Conservation (phyloP, 2,329 filamentous ascomycete genomes). For the Dactylella cylindrospora region DNA sequence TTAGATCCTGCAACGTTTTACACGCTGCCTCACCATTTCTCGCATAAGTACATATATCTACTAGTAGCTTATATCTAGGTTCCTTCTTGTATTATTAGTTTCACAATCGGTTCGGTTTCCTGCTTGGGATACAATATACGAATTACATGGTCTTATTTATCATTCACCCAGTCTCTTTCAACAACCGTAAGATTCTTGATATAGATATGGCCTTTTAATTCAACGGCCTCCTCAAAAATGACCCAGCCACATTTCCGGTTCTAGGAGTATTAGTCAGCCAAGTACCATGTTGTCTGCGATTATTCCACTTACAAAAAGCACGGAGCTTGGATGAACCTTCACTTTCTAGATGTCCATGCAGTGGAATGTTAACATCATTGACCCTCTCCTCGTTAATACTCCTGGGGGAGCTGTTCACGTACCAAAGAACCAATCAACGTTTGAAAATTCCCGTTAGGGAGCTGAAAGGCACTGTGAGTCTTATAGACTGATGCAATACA, state of each 20-base stretch:
- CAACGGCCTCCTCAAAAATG: slow-evolving; percentile 87
- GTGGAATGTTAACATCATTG: slow-evolving; percentile 75
- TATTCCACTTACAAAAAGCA: slow-evolving; percentile 75
- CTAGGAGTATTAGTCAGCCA: slow-evolving; percentile 88
- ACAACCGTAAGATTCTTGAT: slow-evolving; percentile 88
- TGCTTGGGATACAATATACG: too few species aligned
- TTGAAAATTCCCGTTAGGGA: slow-evolving; percentile 20
- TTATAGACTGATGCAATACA: slow-evolving; percentile 49
- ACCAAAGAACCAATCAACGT: slow-evolving; percentile 12
- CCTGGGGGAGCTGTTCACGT: background rate
- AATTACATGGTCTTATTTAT: background rate
- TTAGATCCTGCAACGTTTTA: slow-evolving; percentile 1
- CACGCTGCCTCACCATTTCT: background rate
- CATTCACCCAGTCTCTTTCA: slow-evolving; percentile 75
- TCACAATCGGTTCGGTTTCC: too few species aligned
- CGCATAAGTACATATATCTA: background rate
- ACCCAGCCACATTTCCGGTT: slow-evolving; percentile 96
- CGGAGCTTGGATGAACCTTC: slow-evolving; percentile 87
- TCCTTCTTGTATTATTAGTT: too few species aligned
- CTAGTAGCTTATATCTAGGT: background rate
- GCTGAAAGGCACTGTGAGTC: slow-evolving; percentile 50
- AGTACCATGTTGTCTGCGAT: slow-evolving; percentile 56
- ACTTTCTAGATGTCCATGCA: slow-evolving; percentile 91
- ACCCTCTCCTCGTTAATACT: slow-evolving; percentile 51
- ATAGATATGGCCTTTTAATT: slow-evolving; percentile 81